Evolutionary conservation across 768 basidiomycete genomes (phyloP).

Genomic region (Trametes cinnabarina): DNA sequence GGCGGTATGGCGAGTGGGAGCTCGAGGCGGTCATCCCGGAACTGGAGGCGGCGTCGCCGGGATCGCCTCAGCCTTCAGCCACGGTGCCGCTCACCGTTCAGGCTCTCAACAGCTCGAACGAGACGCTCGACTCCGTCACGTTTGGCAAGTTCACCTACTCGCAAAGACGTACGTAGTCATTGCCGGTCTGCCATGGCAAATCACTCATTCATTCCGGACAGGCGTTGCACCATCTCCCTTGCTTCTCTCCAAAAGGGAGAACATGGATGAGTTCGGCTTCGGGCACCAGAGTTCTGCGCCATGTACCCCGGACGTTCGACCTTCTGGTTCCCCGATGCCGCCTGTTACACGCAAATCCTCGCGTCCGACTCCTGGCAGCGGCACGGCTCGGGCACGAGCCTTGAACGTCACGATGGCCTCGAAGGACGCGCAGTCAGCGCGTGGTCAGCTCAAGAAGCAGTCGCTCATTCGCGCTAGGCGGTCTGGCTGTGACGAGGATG

Average conservation of each 20-base stretch:
- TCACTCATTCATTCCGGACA: slow-evolving; percentile 1
- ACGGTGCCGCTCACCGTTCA: slow-evolving; percentile 58
- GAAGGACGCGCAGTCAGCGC: slow-evolving; percentile 5
- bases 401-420: slow-evolving; percentile 7
- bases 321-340: slow-evolving; percentile 34
- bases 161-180: slow-evolving; percentile 38
- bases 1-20: slow-evolving; percentile 56
- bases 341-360: slow-evolving; percentile 38
- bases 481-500: slow-evolving; percentile 27
- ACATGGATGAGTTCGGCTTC: not conserved
- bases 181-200: not conserved
- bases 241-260: slow-evolving; percentile 15
- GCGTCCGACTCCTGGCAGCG: slow-evolving; percentile 29
- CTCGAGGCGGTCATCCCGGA: slow-evolving; percentile 62
- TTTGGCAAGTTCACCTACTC: slow-evolving; percentile 74
- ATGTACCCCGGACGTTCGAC: not conserved
- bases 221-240: slow-evolving; percentile 10
- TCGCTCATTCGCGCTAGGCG: slow-evolving; percentile 27
- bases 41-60: slow-evolving; percentile 35
- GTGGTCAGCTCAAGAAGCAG: slow-evolving; percentile 20
- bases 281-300: slow-evolving; percentile 8
- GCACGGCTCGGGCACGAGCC: slow-evolving; percentile 8
- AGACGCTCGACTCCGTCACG: slow-evolving; percentile 59
- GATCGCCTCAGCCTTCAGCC: slow-evolving; percentile 30
- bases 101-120: slow-evolving; percentile 53